Percentiles rank a stretch among this genome's conserved stretches.
phyloP scores from a whole-genome alignment of 1,284 basidiomycete species.

The Cystobasidium sp. region DNA sequence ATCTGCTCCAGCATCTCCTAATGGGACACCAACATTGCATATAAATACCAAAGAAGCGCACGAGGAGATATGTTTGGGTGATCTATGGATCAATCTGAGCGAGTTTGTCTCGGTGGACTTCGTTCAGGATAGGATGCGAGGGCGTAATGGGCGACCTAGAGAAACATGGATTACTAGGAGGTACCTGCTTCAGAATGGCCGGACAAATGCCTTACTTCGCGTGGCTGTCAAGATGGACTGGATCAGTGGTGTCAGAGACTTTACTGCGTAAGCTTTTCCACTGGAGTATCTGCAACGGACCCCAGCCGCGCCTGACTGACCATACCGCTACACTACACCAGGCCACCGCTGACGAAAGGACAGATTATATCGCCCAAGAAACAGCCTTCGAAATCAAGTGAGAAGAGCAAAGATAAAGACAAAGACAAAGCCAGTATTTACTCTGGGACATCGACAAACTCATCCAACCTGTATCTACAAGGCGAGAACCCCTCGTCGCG shows the following conservation, averaged over 20 bases:
- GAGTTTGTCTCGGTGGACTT: constrained; percentile 47
- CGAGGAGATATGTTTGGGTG: constrained; percentile 49
- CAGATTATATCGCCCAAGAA: constrained; percentile 36
- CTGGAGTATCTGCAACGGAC: background rate
- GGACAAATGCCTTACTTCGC: constrained; percentile 51
- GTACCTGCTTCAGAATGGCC: constrained; percentile 51
- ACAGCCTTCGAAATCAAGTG: background rate
- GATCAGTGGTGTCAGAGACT: constrained; percentile 48
- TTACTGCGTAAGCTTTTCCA: constrained; percentile 45
- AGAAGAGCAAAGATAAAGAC: constrained; percentile 17
- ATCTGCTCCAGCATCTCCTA: background rate
- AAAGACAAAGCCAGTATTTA: constrained; percentile 5
- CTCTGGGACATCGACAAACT: constrained; percentile 8
- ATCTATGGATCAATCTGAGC: constrained; percentile 50
- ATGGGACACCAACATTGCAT: background rate
- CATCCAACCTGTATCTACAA: constrained; percentile 16
- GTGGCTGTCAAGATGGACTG: constrained; percentile 52
- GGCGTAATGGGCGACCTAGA: background rate
- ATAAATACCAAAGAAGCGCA: constrained; percentile 45
- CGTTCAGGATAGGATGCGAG: background rate
- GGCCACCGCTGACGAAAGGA: constrained; percentile 32
- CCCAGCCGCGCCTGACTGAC: background rate
- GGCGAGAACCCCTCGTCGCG: constrained; percentile 13
- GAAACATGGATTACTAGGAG: constrained; percentile 43
- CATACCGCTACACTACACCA: background rate